Evolutionary conservation across 345 rosid genomes (phyloP), one percentile per base, ranked within the genome.

Genomic region (Syzygium aromaticum): DNA sequence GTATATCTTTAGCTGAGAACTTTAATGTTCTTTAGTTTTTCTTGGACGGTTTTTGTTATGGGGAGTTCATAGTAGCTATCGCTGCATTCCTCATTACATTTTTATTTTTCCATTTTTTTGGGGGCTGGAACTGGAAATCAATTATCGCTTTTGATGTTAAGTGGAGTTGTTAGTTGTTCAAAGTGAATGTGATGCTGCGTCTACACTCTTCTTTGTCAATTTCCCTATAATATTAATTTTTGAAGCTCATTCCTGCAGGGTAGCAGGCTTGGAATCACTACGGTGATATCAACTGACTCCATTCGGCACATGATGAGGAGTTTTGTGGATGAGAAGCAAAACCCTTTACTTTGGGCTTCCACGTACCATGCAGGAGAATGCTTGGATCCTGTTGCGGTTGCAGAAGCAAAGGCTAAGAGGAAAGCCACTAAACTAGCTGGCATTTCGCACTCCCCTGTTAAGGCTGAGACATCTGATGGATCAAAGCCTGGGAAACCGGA

Each of bases 241-340:
- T 33, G 1, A 22, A 87, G 84, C 51, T 40, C 57, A 57, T 30
- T 88, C 49, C 54, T 89, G 87, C 92, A 94, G 95, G 95, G 96
- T 30, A 93, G 96, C 88, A 94, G 99, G 88, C 85, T 98, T 73
- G 99, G 99, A 89, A 91, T 98, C 49, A 98, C 99, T 49, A 98
- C 99, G 13, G 99, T 98, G 27, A 92, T 96, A 86, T 98, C 99
- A 33, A 98, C 99, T 0, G 99, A 98, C 85, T 98, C 99, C 25
- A 96, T 96, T 85, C 93, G 99, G 85, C 99, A 98, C 90, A 96
- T 98, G 99, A 98, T 98, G 99, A 94, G 99, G 91, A 96, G 99
- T 89, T 98, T 96, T 73, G 99, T 91, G 53, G 95, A 95, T 88
- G 99, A 98, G 91, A 95, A 95, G 87, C 91, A 96, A 85, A 94